Conservation (phyloP, 1,284 basidiomycete genomes). For the Ceratobasidium sp. region DNA sequence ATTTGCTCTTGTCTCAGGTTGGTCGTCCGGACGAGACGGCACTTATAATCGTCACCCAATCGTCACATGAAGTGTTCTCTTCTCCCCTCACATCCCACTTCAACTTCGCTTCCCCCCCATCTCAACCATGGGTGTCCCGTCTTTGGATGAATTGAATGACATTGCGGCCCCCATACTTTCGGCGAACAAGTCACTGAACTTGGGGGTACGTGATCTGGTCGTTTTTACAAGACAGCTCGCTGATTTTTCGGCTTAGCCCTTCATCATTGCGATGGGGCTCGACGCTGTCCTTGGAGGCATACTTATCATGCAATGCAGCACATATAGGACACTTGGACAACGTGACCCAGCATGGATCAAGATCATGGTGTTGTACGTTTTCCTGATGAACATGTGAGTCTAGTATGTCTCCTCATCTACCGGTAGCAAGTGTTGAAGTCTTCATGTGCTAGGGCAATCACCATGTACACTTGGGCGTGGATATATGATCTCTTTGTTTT, state of each 20-base stretch:
- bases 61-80: neutral
- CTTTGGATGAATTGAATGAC: conserved; percentile 12
- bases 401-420: neutral
- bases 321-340: conserved; percentile 10
- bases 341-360: conserved; percentile 17
- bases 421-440: neutral
- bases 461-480: conserved; percentile 31
- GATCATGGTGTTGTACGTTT: conserved; percentile 32
- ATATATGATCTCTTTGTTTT: conserved; percentile 32
- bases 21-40: neutral
- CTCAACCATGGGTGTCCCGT: conserved; percentile 21
- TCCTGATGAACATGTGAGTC: conserved; percentile 34
- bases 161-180: conserved; percentile 21
- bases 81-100: neutral
- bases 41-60: too few relatives aligned
- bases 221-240: neutral
- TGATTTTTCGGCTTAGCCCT: conserved; percentile 6
- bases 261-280: conserved; percentile 30
- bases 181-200: conserved; percentile 15
- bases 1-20: neutral
- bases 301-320: conserved; percentile 32
- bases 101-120: neutral
- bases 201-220: conserved; percentile 7
- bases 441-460: conserved; percentile 18
- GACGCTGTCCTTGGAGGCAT: conserved; percentile 27